phyloP scores from a whole-genome alignment of 1,139 yeast species.

The Meyerozyma guilliermondii region DNA sequence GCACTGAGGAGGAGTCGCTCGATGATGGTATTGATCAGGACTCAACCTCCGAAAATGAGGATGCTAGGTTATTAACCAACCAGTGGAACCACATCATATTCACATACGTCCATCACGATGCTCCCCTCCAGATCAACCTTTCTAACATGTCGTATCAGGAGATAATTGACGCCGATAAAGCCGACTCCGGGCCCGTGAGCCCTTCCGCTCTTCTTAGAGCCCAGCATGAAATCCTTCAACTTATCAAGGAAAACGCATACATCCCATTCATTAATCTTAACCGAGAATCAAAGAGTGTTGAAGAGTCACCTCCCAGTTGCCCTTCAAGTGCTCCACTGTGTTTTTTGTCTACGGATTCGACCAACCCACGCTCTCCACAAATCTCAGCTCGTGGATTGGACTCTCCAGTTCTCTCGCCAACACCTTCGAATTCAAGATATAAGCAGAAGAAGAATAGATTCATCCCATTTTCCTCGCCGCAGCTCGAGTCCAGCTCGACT shows the following conservation, averaged over 20 bases:
- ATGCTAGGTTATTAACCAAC: constrained; percentile 10
- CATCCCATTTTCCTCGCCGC: constrained; percentile 2
- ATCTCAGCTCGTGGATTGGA: constrained; percentile 1
- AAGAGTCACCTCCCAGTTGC: background rate
- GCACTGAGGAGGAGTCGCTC: constrained; percentile 14
- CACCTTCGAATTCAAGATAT: constrained; percentile 4
- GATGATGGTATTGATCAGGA: constrained; percentile 10
- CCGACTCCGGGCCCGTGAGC: constrained; percentile 24
- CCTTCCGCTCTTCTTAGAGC: constrained; percentile 38
- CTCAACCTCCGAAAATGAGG: constrained; percentile 1
- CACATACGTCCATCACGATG: constrained; percentile 25
- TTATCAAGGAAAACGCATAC: constrained; percentile 44
- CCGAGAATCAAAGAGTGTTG: background rate
- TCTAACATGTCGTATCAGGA: constrained; percentile 29
- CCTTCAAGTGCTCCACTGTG: background rate
- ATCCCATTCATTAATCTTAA: background rate
- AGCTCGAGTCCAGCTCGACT: constrained; percentile 1
- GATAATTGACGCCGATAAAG: constrained; percentile 24
- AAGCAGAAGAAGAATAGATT: constrained; percentile 5
- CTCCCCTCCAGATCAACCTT: constrained; percentile 43
- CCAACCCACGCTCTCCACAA: background rate
- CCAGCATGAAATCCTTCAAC: constrained; percentile 36
- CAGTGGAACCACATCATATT: constrained; percentile 29
- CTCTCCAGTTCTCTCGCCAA: constrained; percentile 8
- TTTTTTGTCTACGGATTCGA: background rate